phyloP scores from a whole-genome alignment of 495 filamentous ascomycete species.

The Lineolata rhizophorae region DNA sequence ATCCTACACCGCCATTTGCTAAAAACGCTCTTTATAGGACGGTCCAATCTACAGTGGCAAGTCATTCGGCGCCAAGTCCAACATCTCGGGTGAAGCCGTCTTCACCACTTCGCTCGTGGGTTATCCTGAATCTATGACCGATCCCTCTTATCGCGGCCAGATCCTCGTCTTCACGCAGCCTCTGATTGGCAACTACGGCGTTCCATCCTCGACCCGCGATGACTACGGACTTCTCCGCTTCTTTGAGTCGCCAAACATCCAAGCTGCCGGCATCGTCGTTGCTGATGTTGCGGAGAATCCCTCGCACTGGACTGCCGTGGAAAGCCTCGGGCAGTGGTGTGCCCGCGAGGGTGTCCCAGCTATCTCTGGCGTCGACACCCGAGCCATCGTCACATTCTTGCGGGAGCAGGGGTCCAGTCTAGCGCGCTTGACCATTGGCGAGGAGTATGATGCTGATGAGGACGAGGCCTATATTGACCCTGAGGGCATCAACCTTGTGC shows the following conservation, averaged over 20 bases:
- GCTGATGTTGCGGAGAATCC: constrained; percentile 83
- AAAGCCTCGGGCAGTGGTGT: constrained; percentile 86
- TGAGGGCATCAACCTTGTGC: constrained; percentile 87
- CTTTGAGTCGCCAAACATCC: constrained; percentile 91
- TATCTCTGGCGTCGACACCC: constrained; percentile 91
- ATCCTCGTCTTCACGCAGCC: constrained; percentile 97
- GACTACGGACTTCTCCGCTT: constrained; percentile 64
- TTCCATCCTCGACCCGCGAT: constrained; percentile 58
- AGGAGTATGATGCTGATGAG: constrained; percentile 96
- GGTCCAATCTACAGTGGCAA: constrained; percentile 85
- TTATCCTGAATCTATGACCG: constrained; percentile 95
- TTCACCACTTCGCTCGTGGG: constrained; percentile 88
- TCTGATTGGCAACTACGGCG: constrained; percentile 97
- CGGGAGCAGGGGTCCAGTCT: constrained; percentile 92
- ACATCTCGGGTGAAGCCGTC: constrained; percentile 83
- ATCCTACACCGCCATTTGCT: background rate
- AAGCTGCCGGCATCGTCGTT: constrained; percentile 87
- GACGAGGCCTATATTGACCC: constrained; percentile 92
- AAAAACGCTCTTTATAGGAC: constrained; percentile 25
- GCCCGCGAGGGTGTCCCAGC: constrained; percentile 86
- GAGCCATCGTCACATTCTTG: constrained; percentile 84
- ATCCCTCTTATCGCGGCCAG: constrained; percentile 96
- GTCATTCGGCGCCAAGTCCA: constrained; percentile 77
- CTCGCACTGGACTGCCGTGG: constrained; percentile 95
- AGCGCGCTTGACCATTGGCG: constrained; percentile 83